Evolutionary conservation across 2,329 filamentous ascomycete species (phyloP).

Genomic region (Pyrenochaeta sp.): DNA sequence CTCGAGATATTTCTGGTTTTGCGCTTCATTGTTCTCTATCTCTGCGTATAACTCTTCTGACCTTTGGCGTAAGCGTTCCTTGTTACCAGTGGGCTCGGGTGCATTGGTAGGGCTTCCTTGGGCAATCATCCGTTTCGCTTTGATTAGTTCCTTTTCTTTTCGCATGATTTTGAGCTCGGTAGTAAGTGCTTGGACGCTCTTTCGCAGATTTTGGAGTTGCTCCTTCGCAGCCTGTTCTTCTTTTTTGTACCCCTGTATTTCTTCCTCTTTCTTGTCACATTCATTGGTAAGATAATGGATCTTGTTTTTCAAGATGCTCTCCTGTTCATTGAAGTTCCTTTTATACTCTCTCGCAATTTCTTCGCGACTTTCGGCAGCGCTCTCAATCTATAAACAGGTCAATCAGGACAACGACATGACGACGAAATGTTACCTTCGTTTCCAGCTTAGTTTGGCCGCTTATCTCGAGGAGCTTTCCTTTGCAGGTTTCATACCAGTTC

Average conservation of each 20-base stretch:
- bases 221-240: slow-evolving; percentile 15
- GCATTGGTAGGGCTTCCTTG: slow-evolving; percentile 4
- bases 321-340: slow-evolving; percentile 16
- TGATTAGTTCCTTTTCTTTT: slow-evolving; percentile 14
- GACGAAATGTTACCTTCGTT: slow-evolving; percentile 1
- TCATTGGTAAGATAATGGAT: slow-evolving; percentile 23
- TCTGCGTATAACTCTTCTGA: slow-evolving; percentile 8
- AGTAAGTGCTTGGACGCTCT: slow-evolving; percentile 5
- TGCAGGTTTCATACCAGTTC: neutral
- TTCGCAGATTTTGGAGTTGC: slow-evolving; percentile 10
- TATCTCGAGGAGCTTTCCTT: slow-evolving; percentile 4
- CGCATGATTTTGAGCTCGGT: slow-evolving; percentile 14
- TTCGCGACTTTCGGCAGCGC: slow-evolving; percentile 1
- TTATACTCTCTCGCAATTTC: slow-evolving; percentile 12
- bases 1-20: slow-evolving; percentile 6
- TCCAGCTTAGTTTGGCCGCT: neutral
- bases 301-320: slow-evolving; percentile 19
- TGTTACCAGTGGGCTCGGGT: slow-evolving; percentile 13
- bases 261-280: slow-evolving; percentile 18
- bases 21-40: neutral
- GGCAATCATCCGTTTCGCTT: slow-evolving; percentile 10
- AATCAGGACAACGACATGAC: neutral
- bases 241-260: slow-evolving; percentile 1
- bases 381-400: slow-evolving; percentile 1
- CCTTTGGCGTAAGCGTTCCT: slow-evolving; percentile 14